Percentiles rank a stretch among this genome's conserved stretches.
Conservation (phyloP, 495 filamentous ascomycete species). For the Mytilinidion resinicola region DNA sequence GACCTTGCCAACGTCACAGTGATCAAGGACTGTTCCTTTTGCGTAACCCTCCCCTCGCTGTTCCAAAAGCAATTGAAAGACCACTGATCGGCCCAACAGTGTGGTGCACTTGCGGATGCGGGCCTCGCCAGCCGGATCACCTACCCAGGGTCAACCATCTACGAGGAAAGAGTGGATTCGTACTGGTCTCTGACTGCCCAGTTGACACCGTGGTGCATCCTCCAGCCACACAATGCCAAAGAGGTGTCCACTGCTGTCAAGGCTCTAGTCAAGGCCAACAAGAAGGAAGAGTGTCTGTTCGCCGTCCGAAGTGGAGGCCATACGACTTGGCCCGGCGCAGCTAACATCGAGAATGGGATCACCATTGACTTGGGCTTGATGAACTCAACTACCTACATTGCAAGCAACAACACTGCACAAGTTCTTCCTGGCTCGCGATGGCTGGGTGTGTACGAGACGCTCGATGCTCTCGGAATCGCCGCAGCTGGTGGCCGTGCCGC, state of each 20-base stretch:
- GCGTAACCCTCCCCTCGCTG: too few relatives aligned
- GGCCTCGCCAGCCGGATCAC: too few relatives aligned
- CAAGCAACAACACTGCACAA: neutral
- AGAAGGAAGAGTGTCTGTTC: conserved; percentile 11
- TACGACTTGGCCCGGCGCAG: conserved; percentile 21
- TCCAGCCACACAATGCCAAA: conserved; percentile 2
- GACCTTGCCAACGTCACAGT: too few relatives aligned
- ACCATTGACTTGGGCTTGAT: conserved; percentile 32
- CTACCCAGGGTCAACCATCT: too few relatives aligned
- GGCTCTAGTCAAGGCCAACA: neutral
- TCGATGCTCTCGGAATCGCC: conserved; percentile 3
- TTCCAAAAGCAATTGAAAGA: too few relatives aligned
- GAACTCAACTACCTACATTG: conserved; percentile 1
- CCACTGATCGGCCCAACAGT: too few relatives aligned
- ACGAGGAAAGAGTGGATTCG: neutral
- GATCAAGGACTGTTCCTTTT: too few relatives aligned
- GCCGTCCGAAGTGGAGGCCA: conserved; percentile 37
- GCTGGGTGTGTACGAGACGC: conserved; percentile 5
- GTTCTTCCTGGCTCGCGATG: conserved; percentile 8
- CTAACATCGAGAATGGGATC: conserved; percentile 33
- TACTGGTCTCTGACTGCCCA: neutral
- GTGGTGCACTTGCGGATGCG: too few relatives aligned
- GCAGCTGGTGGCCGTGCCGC: conserved; percentile 18
- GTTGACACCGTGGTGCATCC: conserved; percentile 4
- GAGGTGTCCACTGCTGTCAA: conserved; percentile 5